A percentile compares a stretch with the other conserved stretches of the same genome.
Evolutionary conservation across 106 monocot species (phyloP).

Genomic region (Amphibolis antarctica): DNA sequence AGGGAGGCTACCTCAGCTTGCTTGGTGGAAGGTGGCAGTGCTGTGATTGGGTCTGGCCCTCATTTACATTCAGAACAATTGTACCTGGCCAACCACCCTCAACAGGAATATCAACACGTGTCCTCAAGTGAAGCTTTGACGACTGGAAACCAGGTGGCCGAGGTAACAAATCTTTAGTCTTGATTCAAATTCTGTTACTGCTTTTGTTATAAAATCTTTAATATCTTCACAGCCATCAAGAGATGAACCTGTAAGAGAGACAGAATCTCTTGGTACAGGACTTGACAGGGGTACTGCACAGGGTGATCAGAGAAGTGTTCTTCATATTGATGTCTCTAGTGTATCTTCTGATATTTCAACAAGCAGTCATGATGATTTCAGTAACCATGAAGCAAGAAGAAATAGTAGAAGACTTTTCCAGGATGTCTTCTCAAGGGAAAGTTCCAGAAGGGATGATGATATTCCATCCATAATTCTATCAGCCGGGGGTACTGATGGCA

Average conservation of each 20-base stretch:
- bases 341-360: conserved; percentile 32
- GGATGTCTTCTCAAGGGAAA: conserved; percentile 61
- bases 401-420: conserved; percentile 53
- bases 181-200: conserved; percentile 3
- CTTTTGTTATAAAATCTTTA: conserved; percentile 1
- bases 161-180: neutral
- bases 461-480: conserved; percentile 16
- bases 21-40: conserved; percentile 5
- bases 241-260: conserved; percentile 19
- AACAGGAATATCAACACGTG: conserved; percentile 7
- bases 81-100: neutral
- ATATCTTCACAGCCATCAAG: neutral
- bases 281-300: neutral
- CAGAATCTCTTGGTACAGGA: conserved; percentile 11
- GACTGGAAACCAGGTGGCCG: conserved; percentile 1
- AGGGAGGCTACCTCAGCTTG: conserved; percentile 1
- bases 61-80: conserved; percentile 4
- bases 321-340: conserved; percentile 56
- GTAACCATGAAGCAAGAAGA: conserved; percentile 26
- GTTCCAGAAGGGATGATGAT: conserved; percentile 26
- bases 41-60: conserved; percentile 5
- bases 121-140: conserved; percentile 7
- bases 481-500: conserved; percentile 23
- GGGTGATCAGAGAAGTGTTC: conserved; percentile 15
- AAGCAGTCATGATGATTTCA: conserved; percentile 14